Conservation (phyloP, 106 monocot species). For the Chionographis japonica region DNA sequence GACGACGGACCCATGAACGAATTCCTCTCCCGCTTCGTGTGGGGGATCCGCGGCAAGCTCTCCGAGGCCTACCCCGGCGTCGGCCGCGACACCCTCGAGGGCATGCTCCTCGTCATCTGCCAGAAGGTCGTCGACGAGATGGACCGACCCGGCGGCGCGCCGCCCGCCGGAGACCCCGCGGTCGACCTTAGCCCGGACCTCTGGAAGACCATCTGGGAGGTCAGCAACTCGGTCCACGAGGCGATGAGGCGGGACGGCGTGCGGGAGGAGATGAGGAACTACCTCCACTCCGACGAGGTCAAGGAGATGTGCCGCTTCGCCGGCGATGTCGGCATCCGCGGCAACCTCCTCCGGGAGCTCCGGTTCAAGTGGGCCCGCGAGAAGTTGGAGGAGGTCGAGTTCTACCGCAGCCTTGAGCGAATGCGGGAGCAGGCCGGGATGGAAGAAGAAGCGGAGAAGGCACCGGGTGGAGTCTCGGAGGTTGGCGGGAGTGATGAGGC, state of each 20-base stretch:
- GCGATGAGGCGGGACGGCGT: slow-evolving; percentile 60
- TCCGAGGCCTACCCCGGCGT: slow-evolving; percentile 44
- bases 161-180: slow-evolving; percentile 11
- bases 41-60: slow-evolving; percentile 52
- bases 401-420: slow-evolving; percentile 36
- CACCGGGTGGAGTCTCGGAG: neutral
- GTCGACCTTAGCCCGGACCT: slow-evolving; percentile 78
- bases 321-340: slow-evolving; percentile 67
- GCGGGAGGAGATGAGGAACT: slow-evolving; percentile 63
- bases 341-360: slow-evolving; percentile 67
- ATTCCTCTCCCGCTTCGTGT: slow-evolving; percentile 86
- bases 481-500: too few species aligned
- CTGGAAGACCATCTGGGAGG: slow-evolving; percentile 60
- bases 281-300: slow-evolving; percentile 77
- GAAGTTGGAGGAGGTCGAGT: slow-evolving; percentile 79
- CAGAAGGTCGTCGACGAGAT: slow-evolving; percentile 53
- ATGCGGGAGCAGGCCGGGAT: slow-evolving; percentile 33
- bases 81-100: slow-evolving; percentile 37
- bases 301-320: slow-evolving; percentile 95
- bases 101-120: slow-evolving; percentile 76
- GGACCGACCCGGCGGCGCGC: slow-evolving; percentile 8
- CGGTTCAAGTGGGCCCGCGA: slow-evolving; percentile 92
- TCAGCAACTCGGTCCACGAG: slow-evolving; percentile 46
- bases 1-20: slow-evolving; percentile 57
- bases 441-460: slow-evolving; percentile 10